Evolutionary conservation across 192 early-diverging fungal species (phyloP), one percentile per base, ranked within the genome.

Genomic region (Rhizophagus clarus): DNA sequence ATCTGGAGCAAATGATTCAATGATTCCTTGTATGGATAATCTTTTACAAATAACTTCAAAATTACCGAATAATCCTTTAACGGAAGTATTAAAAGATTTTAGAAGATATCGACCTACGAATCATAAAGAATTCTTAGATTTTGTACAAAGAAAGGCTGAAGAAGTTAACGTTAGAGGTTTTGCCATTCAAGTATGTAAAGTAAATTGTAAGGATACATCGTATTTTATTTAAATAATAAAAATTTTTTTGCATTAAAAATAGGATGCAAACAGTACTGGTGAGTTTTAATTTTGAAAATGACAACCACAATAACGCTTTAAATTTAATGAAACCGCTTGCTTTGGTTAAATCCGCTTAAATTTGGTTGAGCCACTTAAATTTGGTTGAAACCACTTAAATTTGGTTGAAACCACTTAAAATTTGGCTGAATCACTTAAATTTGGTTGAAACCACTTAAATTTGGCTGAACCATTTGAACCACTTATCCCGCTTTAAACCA

Each of bases 1-100:
- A 77, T 90, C 89, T 32, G 95, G 95, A 45, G 94, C 94, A 74
- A 96, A 96, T 84, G 95, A 95, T 69, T 91, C 90, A 14, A 95
- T 96, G 80, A 90, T 96, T 69, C 95, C 95, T n/a, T 89, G 93
- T 51, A 90, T 89, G 68, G 95, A 96, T 61, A 96, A 97, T 77
- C 80, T 97, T 64, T 85, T 97, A 70, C 93, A 95, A 86, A 86
- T 97, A 66, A 94, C 95, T 9, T 84, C 86, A 26, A 82, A 85
- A 67, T 95, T 95, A 88, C 96, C 95, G 37, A 86, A 88, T 20
- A 96, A 96, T 82, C 89, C 95, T 0, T 85, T 97, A 67, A 96
- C 95, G 0, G 90, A 90, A 37, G 90, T 93, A 20, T 80, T 95
- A 73, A 87, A 88, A 42, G 92, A 96, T 61, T 96, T 96, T 83